These are phyloP conservation scores for Termitomyces titanicus DNA, from an alignment of 768 basidiomycete species.

Conservation along the genomic window DNA sequence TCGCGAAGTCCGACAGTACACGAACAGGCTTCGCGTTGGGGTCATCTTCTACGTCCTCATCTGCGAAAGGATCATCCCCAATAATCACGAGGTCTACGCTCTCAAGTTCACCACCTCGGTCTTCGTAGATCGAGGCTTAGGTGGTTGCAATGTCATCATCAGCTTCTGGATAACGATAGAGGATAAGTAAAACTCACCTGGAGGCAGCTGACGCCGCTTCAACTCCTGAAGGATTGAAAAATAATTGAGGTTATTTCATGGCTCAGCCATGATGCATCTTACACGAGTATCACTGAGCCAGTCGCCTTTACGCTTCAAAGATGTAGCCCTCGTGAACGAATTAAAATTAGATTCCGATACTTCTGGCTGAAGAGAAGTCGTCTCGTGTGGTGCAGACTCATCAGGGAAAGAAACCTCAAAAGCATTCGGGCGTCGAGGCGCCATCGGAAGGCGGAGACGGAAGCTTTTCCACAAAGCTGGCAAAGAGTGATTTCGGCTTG, in stretches of 20 bases:
- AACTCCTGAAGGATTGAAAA: constrained; percentile 15
- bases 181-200: constrained; percentile 6
- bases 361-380: constrained; percentile 2
- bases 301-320: constrained; percentile 21
- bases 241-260: not conserved
- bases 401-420: constrained; percentile 52
- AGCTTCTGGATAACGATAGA: not conserved
- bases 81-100: constrained; percentile 29
- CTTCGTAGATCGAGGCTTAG: constrained; percentile 37
- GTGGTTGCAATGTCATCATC: not conserved
- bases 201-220: constrained; percentile 23
- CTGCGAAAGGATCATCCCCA: constrained; percentile 38
- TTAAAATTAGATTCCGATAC: not conserved
- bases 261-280: constrained; percentile 3
- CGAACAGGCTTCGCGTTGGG: constrained; percentile 49
- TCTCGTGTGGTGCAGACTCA: constrained; percentile 20
- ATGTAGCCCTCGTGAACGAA: not conserved
- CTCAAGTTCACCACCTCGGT: constrained; percentile 31
- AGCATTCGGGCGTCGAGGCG: constrained; percentile 46
- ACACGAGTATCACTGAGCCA: constrained; percentile 16
- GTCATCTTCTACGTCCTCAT: constrained; percentile 26
- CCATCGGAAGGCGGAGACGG: constrained; percentile 20
- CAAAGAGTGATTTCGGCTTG: no score
- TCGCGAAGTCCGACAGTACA: constrained; percentile 49
- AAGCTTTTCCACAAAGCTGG: not conserved